A percentile compares a stretch with the other conserved stretches of the same genome.
Conservation (phyloP, 2,329 filamentous ascomycete species). For the Aspergillus oerlinghausenensis region DNA sequence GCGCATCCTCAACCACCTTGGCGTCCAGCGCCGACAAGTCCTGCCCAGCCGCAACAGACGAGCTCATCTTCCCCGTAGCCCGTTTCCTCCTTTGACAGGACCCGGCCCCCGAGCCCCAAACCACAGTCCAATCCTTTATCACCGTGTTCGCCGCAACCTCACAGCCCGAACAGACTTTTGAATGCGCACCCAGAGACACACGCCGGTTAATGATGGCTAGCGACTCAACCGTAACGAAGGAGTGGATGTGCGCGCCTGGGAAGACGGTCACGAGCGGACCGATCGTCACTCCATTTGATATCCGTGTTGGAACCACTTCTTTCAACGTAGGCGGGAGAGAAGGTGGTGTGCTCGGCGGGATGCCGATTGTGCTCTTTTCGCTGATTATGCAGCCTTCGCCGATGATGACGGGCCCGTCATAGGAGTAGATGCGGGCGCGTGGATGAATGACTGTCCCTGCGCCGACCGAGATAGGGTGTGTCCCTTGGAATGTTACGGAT, state of each 20-base stretch:
- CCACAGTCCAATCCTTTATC: constrained; percentile 63
- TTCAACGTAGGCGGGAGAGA: constrained; percentile 1
- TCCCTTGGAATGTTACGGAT: constrained; percentile 51
- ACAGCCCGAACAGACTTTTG: constrained; percentile 64
- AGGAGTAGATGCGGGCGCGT: constrained; percentile 72
- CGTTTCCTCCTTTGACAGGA: constrained; percentile 32
- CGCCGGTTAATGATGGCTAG: constrained; percentile 35
- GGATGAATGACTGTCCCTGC: constrained; percentile 82
- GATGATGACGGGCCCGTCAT: constrained; percentile 71
- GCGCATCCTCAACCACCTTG: constrained; percentile 58
- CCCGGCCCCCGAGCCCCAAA: constrained; percentile 59
- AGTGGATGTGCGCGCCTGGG: constrained; percentile 37
- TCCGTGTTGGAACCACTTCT: constrained; percentile 20
- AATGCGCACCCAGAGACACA: constrained; percentile 49
- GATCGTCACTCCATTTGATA: constrained; percentile 38
- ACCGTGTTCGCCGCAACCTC: constrained; percentile 54
- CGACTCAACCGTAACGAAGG: constrained; percentile 41
- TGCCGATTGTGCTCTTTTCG: constrained; percentile 52
- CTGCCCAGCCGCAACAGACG: constrained; percentile 3
- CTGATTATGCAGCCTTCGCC: constrained; percentile 78
- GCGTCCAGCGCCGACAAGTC: constrained; percentile 42
- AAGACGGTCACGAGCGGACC: constrained; percentile 34
- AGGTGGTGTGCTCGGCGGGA: constrained; percentile 42
- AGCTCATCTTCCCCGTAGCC: constrained; percentile 13
- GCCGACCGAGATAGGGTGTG: constrained; percentile 72